A percentile compares a stretch with the other conserved stretches of the same genome.
These are phyloP conservation scores for Cyberlindnera meyerae DNA, from an alignment of 805 yeast species.

Conservation along the genomic window DNA sequence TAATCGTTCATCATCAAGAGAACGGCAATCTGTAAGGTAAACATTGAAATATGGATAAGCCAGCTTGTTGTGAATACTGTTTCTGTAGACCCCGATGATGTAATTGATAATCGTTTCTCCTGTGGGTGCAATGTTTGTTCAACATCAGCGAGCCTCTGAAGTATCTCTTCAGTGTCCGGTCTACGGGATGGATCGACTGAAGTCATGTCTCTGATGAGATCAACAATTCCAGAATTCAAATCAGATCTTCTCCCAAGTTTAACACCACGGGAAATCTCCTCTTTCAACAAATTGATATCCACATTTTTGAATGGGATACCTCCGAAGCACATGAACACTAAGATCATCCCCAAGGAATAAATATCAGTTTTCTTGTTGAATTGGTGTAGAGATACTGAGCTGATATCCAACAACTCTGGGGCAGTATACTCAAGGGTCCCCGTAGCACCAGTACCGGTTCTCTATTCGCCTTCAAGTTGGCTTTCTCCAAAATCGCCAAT, in stretches of 20 bases:
- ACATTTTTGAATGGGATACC: slow-evolving; percentile 50
- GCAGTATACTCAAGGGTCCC: slow-evolving; percentile 89
- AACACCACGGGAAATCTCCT: slow-evolving; percentile 28
- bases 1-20: no score
- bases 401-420: slow-evolving; percentile 47
- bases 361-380: slow-evolving; percentile 73
- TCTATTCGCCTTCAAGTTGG: slow-evolving; percentile 58
- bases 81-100: background rate
- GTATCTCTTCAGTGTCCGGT: slow-evolving; percentile 39
- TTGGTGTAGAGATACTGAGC: slow-evolving; percentile 25
- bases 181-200: slow-evolving; percentile 34
- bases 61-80: no score
- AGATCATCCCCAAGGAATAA: slow-evolving; percentile 80
- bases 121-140: slow-evolving; percentile 1
- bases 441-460: slow-evolving; percentile 75
- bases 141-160: slow-evolving; percentile 26
- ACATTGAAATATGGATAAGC: no score
- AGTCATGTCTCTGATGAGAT: slow-evolving; percentile 37
- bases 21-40: no score
- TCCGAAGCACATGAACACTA: slow-evolving; percentile 70
- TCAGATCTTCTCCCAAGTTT: slow-evolving; percentile 16
- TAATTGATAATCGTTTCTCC: slow-evolving; percentile 2
- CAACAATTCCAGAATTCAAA: slow-evolving; percentile 29
- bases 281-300: slow-evolving; percentile 28
- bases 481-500: slow-evolving; percentile 93